These are phyloP conservation scores for Ettlia oleoabundans DNA, from an alignment of 139 green algal genomes.

Conservation along the genomic window DNA sequence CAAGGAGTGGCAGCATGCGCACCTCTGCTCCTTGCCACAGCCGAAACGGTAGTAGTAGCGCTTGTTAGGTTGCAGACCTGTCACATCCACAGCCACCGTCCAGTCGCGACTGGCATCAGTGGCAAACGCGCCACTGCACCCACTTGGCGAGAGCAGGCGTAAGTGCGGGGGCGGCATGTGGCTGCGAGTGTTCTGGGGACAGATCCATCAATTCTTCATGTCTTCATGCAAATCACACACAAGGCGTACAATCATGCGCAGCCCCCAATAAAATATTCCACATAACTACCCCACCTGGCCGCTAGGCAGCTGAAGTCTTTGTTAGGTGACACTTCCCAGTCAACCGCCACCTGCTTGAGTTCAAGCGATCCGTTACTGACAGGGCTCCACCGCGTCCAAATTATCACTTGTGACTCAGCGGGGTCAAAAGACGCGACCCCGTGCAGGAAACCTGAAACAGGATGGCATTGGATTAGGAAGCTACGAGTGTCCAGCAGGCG, in stretches of 20 bases:
- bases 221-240: neutral
- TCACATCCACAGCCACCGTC: constrained; percentile 19
- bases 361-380: no score
- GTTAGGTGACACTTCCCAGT: neutral
- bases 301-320: neutral
- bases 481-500: no score
- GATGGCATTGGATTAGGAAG: no score
- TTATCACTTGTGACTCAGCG: neutral
- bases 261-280: neutral
- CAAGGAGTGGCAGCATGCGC: neutral
- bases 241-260: neutral
- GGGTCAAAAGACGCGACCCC: constrained; percentile 22
- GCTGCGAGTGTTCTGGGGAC: no score
- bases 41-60: constrained; percentile 26
- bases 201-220: neutral
- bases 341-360: neutral
- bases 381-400: constrained; percentile 19
- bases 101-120: neutral
- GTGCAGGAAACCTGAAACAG: constrained; percentile 11
- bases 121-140: neutral
- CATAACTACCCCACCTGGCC: no score
- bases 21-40: neutral
- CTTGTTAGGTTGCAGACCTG: neutral
- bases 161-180: neutral
- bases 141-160: neutral